phyloP scores from a whole-genome alignment of 345 rosid species.

The Sonneratia alba region DNA sequence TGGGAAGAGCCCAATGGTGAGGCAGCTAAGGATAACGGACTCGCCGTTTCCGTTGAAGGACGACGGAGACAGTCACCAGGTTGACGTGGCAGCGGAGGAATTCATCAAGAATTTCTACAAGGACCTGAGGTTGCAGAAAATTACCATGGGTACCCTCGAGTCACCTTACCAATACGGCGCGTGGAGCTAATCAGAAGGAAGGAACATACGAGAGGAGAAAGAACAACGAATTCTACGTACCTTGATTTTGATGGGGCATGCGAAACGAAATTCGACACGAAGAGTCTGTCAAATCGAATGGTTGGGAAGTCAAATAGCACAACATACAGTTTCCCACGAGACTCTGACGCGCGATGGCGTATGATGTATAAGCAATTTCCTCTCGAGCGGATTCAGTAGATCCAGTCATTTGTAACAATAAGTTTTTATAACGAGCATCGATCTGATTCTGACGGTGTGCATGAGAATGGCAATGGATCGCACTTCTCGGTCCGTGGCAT shows the following conservation, averaged over 20 bases:
- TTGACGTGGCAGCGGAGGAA: slow-evolving; percentile 82
- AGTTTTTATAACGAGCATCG: too few species aligned
- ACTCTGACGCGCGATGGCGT: too few species aligned
- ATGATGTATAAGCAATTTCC: too few species aligned
- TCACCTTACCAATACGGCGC: slow-evolving; percentile 39
- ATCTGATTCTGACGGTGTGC: too few species aligned
- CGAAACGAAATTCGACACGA: neutral
- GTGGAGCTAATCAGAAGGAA: neutral
- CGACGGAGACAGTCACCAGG: slow-evolving; percentile 38
- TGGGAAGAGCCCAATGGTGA: slow-evolving; percentile 55
- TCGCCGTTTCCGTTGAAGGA: slow-evolving; percentile 65
- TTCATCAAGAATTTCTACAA: slow-evolving; percentile 71
- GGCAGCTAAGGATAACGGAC: slow-evolving; percentile 60
- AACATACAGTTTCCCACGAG: too few species aligned
- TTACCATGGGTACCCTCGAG: slow-evolving; percentile 24
- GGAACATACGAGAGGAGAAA: neutral
- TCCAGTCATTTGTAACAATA: too few species aligned
- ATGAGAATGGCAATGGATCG: neutral
- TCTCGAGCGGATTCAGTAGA: too few species aligned
- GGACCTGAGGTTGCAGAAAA: slow-evolving; percentile 49
- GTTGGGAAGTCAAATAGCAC: too few species aligned
- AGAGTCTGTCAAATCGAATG: too few species aligned
- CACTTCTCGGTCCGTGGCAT: neutral
- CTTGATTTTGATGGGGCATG: neutral
- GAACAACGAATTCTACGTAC: too few species aligned